Evolutionary conservation across 169 alveolate species (phyloP).

Genomic region (Ichthyophthirius multifiliis): DNA sequence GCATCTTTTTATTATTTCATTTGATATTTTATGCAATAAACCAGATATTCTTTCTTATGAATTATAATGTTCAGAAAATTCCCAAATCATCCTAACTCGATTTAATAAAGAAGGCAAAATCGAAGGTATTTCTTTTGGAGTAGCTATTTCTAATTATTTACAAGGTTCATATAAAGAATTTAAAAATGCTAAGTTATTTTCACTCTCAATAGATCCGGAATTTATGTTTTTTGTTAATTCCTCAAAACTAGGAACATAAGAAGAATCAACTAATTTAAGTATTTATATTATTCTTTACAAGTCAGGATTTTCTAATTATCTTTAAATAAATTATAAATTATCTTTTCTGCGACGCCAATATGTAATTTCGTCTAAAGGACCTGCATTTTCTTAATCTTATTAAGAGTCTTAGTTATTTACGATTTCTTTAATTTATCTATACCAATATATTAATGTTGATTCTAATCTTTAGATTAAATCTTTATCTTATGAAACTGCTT

Average conservation of each 20-base stretch:
- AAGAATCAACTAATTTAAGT: slow-evolving; percentile 82
- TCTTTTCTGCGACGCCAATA: slow-evolving; percentile 89
- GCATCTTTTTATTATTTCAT: slow-evolving; percentile 89
- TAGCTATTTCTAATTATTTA: slow-evolving; percentile 80
- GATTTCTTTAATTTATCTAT: slow-evolving; percentile 92
- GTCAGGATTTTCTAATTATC: slow-evolving; percentile 84
- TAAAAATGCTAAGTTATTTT: slow-evolving; percentile 85
- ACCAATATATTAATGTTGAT: slow-evolving; percentile 91
- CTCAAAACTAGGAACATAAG: slow-evolving; percentile 85
- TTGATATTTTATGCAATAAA: slow-evolving; percentile 89
- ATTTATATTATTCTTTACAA: slow-evolving; percentile 81
- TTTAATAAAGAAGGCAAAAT: slow-evolving; percentile 86
- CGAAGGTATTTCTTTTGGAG: slow-evolving; percentile 87
- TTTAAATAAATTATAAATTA: slow-evolving; percentile 80
- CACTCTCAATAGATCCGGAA: slow-evolving; percentile 84
- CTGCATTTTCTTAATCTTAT: slow-evolving; percentile 84
- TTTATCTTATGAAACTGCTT: slow-evolving; percentile 89
- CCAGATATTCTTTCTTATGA: slow-evolving; percentile 87
- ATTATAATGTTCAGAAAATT: slow-evolving; percentile 82
- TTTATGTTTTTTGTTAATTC: slow-evolving; percentile 84
- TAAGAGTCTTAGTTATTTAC: slow-evolving; percentile 86
- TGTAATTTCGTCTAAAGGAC: slow-evolving; percentile 92
- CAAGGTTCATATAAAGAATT: slow-evolving; percentile 88
- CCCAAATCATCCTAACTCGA: slow-evolving; percentile 91
- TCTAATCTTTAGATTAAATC: slow-evolving; percentile 91